These are phyloP conservation scores for Byssothecium circinans DNA, from an alignment of 2,329 filamentous ascomycete species.

Conservation along the genomic window DNA sequence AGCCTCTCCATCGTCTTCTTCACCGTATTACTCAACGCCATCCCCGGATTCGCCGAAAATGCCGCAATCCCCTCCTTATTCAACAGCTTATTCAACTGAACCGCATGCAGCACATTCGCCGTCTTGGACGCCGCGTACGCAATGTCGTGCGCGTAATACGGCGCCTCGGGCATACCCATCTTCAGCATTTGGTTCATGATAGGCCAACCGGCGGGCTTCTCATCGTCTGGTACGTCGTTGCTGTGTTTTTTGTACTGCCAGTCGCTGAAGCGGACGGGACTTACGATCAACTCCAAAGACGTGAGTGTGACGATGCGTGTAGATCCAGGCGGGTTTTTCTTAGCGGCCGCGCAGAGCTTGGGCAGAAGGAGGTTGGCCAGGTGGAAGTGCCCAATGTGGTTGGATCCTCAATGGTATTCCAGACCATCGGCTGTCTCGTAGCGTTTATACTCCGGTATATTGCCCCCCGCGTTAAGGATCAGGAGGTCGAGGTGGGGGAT, in stretches of 20 bases:
- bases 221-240: conserved; percentile 8
- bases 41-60: conserved; percentile 15
- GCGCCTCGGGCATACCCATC: too few relatives aligned
- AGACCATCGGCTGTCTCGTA: conserved; percentile 44
- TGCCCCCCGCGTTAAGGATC: conserved; percentile 44
- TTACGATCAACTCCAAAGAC: neutral
- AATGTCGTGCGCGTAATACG: neutral
- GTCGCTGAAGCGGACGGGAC: conserved; percentile 44
- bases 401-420: conserved; percentile 49
- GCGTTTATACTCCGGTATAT: neutral
- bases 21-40: conserved; percentile 5
- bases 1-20: neutral
- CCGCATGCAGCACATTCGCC: conserved; percentile 12
- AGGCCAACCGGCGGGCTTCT: conserved; percentile 5
- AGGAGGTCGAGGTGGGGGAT: conserved; percentile 39
- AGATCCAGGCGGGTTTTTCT: conserved; percentile 3
- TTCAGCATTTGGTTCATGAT: neutral
- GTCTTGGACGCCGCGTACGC: conserved; percentile 23
- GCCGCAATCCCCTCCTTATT: conserved; percentile 9
- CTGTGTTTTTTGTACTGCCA: conserved; percentile 32
- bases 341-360: conserved; percentile 23
- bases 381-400: conserved; percentile 49
- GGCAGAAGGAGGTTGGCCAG: conserved; percentile 46
- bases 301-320: conserved; percentile 15
- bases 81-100: conserved; percentile 4